Conservation (phyloP, 2,329 filamentous ascomycete genomes). For the Didymella glomerata region DNA sequence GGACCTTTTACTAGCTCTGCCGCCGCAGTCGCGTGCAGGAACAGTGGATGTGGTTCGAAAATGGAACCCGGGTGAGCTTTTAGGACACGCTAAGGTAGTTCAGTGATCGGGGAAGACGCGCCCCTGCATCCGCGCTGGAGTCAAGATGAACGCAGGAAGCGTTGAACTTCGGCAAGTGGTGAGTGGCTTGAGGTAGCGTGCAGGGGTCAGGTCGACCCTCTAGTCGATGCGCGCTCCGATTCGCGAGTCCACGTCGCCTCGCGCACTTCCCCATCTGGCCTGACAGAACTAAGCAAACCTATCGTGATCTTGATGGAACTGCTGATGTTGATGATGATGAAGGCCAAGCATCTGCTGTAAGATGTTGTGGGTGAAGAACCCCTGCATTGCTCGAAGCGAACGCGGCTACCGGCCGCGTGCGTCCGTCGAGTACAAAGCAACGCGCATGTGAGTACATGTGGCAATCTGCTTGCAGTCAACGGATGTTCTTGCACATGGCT, state of each 20-base stretch:
- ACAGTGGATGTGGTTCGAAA: conserved; percentile 23
- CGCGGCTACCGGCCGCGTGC: conserved; percentile 8
- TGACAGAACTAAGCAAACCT: conserved; percentile 17
- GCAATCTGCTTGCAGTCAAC: conserved; percentile 15
- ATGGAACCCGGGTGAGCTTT: conserved; percentile 30
- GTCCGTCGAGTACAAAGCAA: conserved; percentile 12
- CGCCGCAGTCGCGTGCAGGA: conserved; percentile 48
- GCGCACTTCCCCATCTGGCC: conserved; percentile 31
- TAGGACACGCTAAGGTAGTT: conserved; percentile 33
- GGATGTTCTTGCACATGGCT: conserved; percentile 7
- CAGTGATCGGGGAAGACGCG: conserved; percentile 38
- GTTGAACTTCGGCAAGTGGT: conserved; percentile 35
- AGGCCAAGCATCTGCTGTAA: conserved; percentile 13
- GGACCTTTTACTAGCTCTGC: conserved; percentile 47
- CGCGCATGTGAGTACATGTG: conserved; percentile 26
- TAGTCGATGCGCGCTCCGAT: conserved; percentile 44
- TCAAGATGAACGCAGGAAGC: conserved; percentile 31
- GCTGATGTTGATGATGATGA: conserved; percentile 18
- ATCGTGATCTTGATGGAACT: conserved; percentile 24
- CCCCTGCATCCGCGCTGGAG: conserved; percentile 44
- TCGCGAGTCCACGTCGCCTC: conserved; percentile 38
- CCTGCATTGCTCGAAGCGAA: conserved; percentile 25
- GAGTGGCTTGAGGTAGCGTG: conserved; percentile 40
- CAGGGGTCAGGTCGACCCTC: conserved; percentile 30
- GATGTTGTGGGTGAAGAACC: conserved; percentile 14